These are phyloP conservation scores for Mucuna pruriens DNA, from an alignment of 306 rosid species.

Conservation along the genomic window DNA sequence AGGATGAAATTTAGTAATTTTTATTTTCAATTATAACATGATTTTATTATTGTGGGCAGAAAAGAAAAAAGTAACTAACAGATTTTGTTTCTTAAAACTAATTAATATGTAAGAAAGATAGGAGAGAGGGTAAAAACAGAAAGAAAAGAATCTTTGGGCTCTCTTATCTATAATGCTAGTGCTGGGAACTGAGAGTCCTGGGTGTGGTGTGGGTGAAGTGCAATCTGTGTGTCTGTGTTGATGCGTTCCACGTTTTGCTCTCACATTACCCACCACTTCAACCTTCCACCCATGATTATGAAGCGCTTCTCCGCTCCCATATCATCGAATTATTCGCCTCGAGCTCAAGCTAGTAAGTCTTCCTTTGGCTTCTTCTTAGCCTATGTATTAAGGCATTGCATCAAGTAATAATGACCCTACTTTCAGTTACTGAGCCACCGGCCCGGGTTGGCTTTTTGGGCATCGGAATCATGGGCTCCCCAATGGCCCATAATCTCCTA, in stretches of 20 bases:
- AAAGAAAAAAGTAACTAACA: no score
- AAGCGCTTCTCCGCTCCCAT: conserved; percentile 29
- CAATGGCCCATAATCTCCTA: conserved; percentile 88
- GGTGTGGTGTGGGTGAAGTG: not conserved
- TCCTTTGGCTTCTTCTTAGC: conserved; percentile 38
- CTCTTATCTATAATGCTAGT: not conserved
- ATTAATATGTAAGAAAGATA: not conserved
- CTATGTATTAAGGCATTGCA: no score
- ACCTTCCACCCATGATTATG: not conserved
- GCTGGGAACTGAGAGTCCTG: not conserved
- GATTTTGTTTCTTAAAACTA: no score
- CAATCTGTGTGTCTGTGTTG: not conserved
- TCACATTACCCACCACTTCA: not conserved
- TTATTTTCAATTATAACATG: no score
- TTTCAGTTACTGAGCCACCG: conserved; percentile 53
- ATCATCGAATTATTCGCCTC: not conserved
- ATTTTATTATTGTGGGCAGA: no score
- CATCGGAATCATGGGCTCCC: conserved; percentile 96
- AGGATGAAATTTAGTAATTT: no score
- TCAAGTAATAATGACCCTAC: no score
- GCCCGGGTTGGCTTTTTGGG: conserved; percentile 80
- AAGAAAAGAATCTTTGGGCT: not conserved
- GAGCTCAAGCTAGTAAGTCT: conserved; percentile 9
- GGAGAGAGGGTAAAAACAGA: not conserved
- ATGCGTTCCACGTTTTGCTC: conserved; percentile 4